phyloP scores from a whole-genome alignment of 768 basidiomycete genomes.

The Leucosporidium yakuticum region DNA sequence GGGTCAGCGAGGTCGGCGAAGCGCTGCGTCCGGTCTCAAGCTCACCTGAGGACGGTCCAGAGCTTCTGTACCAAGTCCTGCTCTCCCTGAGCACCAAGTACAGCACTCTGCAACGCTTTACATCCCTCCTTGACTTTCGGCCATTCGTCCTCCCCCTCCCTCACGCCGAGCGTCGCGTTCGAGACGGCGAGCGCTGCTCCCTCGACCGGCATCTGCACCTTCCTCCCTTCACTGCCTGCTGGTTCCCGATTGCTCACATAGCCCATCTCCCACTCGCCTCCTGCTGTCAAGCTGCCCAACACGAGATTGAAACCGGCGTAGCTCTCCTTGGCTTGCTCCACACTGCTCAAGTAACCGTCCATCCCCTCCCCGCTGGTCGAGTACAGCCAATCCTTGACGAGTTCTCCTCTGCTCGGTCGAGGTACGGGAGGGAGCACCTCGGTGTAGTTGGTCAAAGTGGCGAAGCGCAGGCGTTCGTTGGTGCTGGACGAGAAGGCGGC shows the following conservation, averaged over 20 bases:
- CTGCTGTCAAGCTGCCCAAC: constrained; percentile 35
- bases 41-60: constrained; percentile 37
- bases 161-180: constrained; percentile 29
- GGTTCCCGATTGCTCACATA: constrained; percentile 13
- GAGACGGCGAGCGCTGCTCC: constrained; percentile 33
- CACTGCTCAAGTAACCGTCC: constrained; percentile 32
- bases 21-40: background rate
- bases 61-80: constrained; percentile 34
- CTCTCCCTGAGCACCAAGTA: constrained; percentile 24
- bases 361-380: constrained; percentile 6
- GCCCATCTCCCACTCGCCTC: constrained; percentile 4
- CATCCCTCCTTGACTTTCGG: constrained; percentile 43
- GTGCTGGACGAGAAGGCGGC: background rate
- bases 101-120: constrained; percentile 28
- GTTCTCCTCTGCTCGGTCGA: constrained; percentile 37
- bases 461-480: constrained; percentile 13
- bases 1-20: background rate
- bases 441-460: constrained; percentile 39
- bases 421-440: constrained; percentile 19
- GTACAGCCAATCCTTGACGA: constrained; percentile 41
- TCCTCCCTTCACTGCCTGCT: background rate
- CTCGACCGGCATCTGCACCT: constrained; percentile 38
- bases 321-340: constrained; percentile 23
- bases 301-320: constrained; percentile 47
- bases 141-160: constrained; percentile 37